Conservation (phyloP, 176 grass and related monocot genomes). For the Paspalum notatum region DNA sequence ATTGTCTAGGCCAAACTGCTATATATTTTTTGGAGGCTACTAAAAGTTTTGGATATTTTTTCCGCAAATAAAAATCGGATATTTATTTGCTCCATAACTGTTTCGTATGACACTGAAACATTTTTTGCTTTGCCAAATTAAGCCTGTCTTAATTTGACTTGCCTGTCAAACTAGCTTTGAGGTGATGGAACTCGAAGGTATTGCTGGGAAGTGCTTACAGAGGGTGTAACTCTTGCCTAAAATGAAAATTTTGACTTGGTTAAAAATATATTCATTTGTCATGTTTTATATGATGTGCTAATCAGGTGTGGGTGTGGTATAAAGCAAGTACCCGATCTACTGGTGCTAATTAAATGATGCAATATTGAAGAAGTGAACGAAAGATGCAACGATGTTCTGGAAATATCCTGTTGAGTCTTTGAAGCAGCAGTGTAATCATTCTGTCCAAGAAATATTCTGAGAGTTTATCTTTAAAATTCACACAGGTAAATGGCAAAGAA, state of each 20-base stretch:
- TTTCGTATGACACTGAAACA: background rate
- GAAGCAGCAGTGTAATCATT: background rate
- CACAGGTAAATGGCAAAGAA: slow-evolving; percentile 88
- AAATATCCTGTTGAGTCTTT: background rate
- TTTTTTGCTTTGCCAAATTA: background rate
- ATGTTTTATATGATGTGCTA: background rate
- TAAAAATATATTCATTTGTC: background rate
- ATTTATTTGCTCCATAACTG: background rate
- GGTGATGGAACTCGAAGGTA: slow-evolving; percentile 10
- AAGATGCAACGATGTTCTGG: background rate
- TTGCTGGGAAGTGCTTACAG: background rate
- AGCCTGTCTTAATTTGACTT: background rate
- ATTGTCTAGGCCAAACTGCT: background rate
- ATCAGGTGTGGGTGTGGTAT: background rate
- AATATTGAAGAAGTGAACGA: background rate
- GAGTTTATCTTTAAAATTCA: slow-evolving; percentile 5
- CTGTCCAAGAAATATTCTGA: slow-evolving; percentile 29
- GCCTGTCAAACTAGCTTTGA: background rate
- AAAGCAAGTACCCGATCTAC: background rate
- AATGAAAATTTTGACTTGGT: background rate
- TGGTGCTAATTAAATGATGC: background rate
- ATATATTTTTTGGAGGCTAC: background rate
- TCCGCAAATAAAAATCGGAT: background rate
- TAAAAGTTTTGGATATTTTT: background rate
- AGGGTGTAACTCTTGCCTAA: background rate